These are phyloP conservation scores for Diaporthe sp. DNA, from an alignment of 2,329 filamentous ascomycete species.

Conservation along the genomic window DNA sequence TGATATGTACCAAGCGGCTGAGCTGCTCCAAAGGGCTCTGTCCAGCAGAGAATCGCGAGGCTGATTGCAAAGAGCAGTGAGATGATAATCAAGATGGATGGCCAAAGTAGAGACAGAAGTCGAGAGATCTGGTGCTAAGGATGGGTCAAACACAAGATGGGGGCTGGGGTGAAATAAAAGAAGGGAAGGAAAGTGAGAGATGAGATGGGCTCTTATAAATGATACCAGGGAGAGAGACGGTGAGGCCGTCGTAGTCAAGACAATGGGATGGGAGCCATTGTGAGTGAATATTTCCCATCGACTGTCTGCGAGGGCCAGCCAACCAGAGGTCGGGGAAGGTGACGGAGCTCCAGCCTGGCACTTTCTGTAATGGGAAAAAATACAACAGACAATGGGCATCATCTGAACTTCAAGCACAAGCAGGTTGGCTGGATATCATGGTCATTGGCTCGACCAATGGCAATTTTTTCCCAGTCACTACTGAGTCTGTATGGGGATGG, in stretches of 20 bases:
- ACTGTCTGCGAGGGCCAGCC: not conserved
- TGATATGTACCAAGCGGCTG: not conserved
- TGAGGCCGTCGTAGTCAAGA: not conserved
- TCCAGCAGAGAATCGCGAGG: conserved; percentile 23
- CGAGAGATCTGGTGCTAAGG: not conserved
- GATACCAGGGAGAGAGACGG: not conserved
- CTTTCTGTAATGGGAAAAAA: not conserved
- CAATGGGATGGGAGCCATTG: conserved; percentile 22
- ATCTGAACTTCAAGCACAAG: not conserved
- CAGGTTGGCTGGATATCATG: not conserved
- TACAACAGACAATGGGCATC: not conserved
- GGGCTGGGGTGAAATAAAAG: not conserved
- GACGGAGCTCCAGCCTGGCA: not conserved
- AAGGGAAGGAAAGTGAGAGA: not conserved
- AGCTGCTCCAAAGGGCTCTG: not conserved
- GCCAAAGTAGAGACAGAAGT: not conserved
- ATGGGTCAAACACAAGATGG: not conserved
- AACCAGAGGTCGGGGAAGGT: conserved; percentile 9
- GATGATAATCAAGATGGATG: not conserved
- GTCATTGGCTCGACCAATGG: not conserved
- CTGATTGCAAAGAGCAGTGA: conserved; percentile 19
- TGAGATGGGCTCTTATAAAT: conserved; percentile 7
- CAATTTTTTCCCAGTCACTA: not conserved
- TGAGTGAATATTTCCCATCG: not conserved
- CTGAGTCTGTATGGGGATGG: not conserved